Conservation (phyloP, 108 stramenopile genomes). For the Pelagomonas calceolata region DNA sequence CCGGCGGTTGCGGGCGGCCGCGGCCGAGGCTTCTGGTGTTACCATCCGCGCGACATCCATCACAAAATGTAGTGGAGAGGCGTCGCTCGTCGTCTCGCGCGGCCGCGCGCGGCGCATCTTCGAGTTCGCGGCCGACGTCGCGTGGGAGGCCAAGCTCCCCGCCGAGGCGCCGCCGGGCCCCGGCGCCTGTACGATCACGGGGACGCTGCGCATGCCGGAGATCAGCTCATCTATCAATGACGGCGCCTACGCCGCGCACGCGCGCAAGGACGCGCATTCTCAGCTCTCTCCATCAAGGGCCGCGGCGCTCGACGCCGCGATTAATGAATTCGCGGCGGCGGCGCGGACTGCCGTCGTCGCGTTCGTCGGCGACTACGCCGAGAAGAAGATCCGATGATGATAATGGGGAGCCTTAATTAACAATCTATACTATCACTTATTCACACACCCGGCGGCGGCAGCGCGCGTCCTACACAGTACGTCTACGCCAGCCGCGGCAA, state of each 20-base stretch:
- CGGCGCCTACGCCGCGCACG: not conserved
- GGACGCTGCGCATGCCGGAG: slow-evolving; percentile 53
- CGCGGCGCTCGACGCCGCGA: not conserved
- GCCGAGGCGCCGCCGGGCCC: slow-evolving; percentile 4
- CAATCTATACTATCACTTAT: too few species aligned
- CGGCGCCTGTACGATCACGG: slow-evolving; percentile 11
- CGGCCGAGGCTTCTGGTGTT: slow-evolving; percentile 16
- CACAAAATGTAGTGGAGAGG: slow-evolving; percentile 72
- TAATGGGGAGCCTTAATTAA: too few species aligned
- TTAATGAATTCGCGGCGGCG: not conserved
- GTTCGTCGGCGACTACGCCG: not conserved
- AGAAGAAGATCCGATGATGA: too few species aligned
- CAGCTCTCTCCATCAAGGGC: not conserved
- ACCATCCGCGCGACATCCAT: slow-evolving; percentile 38
- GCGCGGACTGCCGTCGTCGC: not conserved
- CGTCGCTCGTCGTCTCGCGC: slow-evolving; percentile 70
- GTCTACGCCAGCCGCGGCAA: too few species aligned
- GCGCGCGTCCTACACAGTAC: too few species aligned
- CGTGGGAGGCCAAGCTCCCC: slow-evolving; percentile 46
- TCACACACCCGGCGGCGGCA: too few species aligned
- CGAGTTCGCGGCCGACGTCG: slow-evolving; percentile 57
- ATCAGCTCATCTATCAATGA: slow-evolving; percentile 44
- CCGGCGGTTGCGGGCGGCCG: slow-evolving; percentile 36
- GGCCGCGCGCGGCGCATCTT: slow-evolving; percentile 89
- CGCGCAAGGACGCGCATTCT: not conserved